Evolutionary conservation across 257 asterid genomes (phyloP), one percentile per base, ranked within the genome.

Genomic region (Phtheirospermum japonicum): DNA sequence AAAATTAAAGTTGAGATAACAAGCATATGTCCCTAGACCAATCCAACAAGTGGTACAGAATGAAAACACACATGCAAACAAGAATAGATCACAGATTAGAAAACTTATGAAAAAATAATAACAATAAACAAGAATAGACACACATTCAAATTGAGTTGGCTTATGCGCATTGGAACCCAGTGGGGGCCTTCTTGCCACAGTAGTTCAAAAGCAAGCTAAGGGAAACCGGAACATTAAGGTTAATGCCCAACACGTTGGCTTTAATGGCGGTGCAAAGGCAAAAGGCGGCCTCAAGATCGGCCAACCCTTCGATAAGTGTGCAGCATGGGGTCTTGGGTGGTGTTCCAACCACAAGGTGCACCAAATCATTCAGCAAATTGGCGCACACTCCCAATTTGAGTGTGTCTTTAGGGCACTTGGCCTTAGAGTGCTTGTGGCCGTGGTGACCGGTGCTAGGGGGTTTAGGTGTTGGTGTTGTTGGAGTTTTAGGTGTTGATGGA

Each of bases 241-340:
- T 65, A 9, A 61, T 70, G 20, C 79, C 79, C 59, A 75, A 13
- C 0, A 75, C 61, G 13, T 75, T 61, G 7, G 79, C 79, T 30
- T 71, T 75, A 17, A 75, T 56, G 33, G 79, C 79, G 2, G 79
- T 75, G 76, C 80, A 75, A 4, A 75, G 76, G 67, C 80, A 75
- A 13, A 71, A 49, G 3, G 80, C 80, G 0, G 76, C 80, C 43
- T 75, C 80, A 6, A 75, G 80, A 57, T 75, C 80, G 4, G 57
- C 71, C 52, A 75, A 43, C 4, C 80, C 80, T 6, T 23, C 33
- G 4, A 76, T 65, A 49, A 76, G 78, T 0, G 70, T n/a, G 69
- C 81, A 76, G 64, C 81, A 76, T 5, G 78, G 81, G 20, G 65
- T 65, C 4, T 69, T 73, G 4, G 81, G 75, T 14, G 78, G 75